These are phyloP conservation scores for Umbelopsis sp. DNA, from an alignment of 371 early-diverging fungal species.

Conservation along the genomic window DNA sequence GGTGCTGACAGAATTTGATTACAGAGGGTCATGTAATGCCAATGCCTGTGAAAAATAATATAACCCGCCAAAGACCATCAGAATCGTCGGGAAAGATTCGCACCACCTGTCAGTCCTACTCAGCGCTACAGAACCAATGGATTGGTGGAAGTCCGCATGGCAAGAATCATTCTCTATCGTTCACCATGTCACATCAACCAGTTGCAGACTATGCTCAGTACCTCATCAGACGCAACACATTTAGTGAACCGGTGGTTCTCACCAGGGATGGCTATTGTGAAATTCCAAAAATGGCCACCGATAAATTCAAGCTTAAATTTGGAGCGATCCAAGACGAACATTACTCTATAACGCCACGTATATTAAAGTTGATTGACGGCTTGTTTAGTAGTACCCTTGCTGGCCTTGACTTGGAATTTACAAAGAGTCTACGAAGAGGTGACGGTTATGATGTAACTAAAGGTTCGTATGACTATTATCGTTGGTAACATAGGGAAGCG, in stretches of 20 bases:
- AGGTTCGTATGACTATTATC: conserved; percentile 43
- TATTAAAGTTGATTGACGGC: conserved; percentile 49
- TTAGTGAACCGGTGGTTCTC: conserved; percentile 20
- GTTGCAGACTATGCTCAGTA: conserved; percentile 45
- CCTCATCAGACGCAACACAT: conserved; percentile 11
- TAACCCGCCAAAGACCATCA: not conserved
- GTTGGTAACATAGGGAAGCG: not conserved
- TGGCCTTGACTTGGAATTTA: conserved; percentile 51
- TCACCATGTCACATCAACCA: conserved; percentile 15
- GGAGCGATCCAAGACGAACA: conserved; percentile 19
- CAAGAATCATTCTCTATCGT: not conserved
- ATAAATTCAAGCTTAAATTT: conserved; percentile 36
- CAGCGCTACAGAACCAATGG: not conserved
- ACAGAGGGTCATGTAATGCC: conserved; percentile 80
- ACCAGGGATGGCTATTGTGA: conserved; percentile 32
- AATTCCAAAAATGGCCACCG: conserved; percentile 23
- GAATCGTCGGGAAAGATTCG: not conserved
- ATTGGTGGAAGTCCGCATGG: not conserved
- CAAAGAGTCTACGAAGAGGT: conserved; percentile 28
- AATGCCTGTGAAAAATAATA: conserved; percentile 24
- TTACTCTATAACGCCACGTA: conserved; percentile 23
- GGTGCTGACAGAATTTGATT: not conserved
- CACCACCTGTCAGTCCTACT: not conserved
- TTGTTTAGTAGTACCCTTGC: conserved; percentile 49
- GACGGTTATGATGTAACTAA: conserved; percentile 47